Percentiles rank a stretch among this genome's conserved stretches.
Evolutionary conservation across 2,329 filamentous ascomycete genomes (phyloP).

Genomic region (Ceratocystis harringtonii): DNA sequence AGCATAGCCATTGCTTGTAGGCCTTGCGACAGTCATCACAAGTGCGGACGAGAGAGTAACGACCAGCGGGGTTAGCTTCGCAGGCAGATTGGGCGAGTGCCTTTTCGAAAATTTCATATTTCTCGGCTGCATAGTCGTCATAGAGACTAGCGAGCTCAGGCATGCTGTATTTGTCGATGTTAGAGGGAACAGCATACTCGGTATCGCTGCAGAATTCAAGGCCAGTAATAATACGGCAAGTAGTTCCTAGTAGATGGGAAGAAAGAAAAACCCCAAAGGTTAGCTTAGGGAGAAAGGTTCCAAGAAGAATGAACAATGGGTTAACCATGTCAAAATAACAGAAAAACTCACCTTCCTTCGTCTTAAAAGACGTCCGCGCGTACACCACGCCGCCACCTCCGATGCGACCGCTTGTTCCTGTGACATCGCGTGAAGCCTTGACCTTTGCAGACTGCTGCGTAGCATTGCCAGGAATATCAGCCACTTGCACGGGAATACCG

Average conservation of each 20-base stretch:
- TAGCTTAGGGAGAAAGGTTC: neutral
- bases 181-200: conserved; percentile 81
- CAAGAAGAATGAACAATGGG: neutral
- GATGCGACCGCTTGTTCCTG: conserved; percentile 26
- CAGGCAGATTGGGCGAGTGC: conserved; percentile 75
- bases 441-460: conserved; percentile 22
- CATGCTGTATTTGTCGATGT: conserved; percentile 44
- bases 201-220: conserved; percentile 80
- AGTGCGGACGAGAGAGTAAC: conserved; percentile 64
- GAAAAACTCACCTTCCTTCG: conserved; percentile 52
- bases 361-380: conserved; percentile 55
- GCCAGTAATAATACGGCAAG: conserved; percentile 74
- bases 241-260: conserved; percentile 39
- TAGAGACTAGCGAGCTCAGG: conserved; percentile 55
- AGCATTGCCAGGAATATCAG: conserved; percentile 32
- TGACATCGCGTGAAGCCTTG: neutral
- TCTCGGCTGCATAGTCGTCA: conserved; percentile 53
- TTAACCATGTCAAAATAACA: neutral
- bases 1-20: conserved; percentile 93
- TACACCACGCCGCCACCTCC: conserved; percentile 68
- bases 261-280: neutral
- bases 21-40: conserved; percentile 63
- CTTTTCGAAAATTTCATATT: conserved; percentile 67
- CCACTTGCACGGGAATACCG: conserved; percentile 55
- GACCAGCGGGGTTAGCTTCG: conserved; percentile 54